A percentile compares a stretch with the other conserved stretches of the same genome.
phyloP scores from a whole-genome alignment of 352 stramenopile species.

The Phytopythium chamaehyphon region DNA sequence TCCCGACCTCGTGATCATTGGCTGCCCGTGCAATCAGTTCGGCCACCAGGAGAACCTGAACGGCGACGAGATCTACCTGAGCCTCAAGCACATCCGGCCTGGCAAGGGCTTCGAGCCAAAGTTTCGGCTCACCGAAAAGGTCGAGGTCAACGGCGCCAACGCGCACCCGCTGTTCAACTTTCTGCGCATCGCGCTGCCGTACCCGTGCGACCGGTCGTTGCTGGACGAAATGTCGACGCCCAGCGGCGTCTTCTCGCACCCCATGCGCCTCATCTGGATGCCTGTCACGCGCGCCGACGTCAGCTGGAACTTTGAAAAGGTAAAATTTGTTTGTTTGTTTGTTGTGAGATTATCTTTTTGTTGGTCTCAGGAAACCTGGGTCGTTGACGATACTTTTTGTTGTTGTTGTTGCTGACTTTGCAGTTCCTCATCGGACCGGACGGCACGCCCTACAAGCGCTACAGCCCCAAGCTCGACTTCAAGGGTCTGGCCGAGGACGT shows the following conservation, averaged over 20 bases:
- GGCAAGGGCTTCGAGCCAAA: slow-evolving; percentile 62
- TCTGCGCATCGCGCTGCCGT: slow-evolving; percentile 62
- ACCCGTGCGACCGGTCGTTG: slow-evolving; percentile 65
- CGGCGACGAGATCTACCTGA: slow-evolving; percentile 73
- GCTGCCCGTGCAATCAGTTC: slow-evolving; percentile 80
- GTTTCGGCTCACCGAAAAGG: slow-evolving; percentile 76
- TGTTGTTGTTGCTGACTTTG: slow-evolving; percentile 3
- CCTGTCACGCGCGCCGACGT: slow-evolving; percentile 72
- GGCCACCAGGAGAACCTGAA: slow-evolving; percentile 82
- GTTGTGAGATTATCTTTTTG: neutral
- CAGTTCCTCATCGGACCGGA: slow-evolving; percentile 77
- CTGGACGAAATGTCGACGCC: slow-evolving; percentile 77
- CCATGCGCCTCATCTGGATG: slow-evolving; percentile 85
- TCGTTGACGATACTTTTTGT: too few relatives aligned
- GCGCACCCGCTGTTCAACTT: slow-evolving; percentile 81
- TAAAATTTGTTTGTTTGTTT: slow-evolving; percentile 8
- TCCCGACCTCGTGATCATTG: slow-evolving; percentile 65
- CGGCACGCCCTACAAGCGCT: slow-evolving; percentile 74
- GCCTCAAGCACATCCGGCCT: slow-evolving; percentile 66
- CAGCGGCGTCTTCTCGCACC: slow-evolving; percentile 75
- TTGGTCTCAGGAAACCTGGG: too few relatives aligned
- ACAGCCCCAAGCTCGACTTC: slow-evolving; percentile 72
- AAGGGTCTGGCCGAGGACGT: slow-evolving; percentile 65
- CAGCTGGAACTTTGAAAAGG: slow-evolving; percentile 86
- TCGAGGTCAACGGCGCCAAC: slow-evolving; percentile 78